Conservation (phyloP, 257 asterid species). For the Solanum chilense region DNA sequence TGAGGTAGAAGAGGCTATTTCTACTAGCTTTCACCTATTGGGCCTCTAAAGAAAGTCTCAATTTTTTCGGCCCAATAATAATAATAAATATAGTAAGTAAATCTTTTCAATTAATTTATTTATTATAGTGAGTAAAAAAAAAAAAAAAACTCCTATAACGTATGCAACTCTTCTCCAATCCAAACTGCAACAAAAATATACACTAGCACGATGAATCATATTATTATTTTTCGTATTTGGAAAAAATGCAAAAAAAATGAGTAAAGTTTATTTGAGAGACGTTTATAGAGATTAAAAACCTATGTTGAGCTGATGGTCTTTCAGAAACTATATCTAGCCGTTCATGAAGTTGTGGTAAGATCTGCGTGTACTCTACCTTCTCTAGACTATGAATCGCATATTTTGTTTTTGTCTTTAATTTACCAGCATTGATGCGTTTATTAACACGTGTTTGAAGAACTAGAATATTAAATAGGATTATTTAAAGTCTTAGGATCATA, state of each 20-base stretch:
- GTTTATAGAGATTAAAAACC: not conserved
- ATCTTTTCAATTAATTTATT: not conserved
- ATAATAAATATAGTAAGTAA: not conserved
- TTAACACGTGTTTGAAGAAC: not conserved
- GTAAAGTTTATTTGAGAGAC: not conserved
- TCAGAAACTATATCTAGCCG: rapidly evolving
- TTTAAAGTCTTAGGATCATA: not conserved
- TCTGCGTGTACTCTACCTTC: not conserved
- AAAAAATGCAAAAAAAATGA: not conserved
- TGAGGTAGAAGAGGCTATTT: not conserved
- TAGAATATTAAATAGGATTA: not conserved
- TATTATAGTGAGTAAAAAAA: not conserved
- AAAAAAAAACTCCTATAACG: not conserved
- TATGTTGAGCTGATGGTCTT: not conserved
- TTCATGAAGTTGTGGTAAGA: not conserved
- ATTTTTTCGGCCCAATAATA: not conserved
- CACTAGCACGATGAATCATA: not conserved
- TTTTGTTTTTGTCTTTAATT: not conserved
- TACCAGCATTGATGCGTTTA: not conserved
- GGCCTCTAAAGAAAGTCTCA: not conserved
- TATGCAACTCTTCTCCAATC: not conserved
- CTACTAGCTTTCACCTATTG: not conserved
- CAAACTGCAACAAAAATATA: not conserved
- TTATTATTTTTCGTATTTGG: not conserved
- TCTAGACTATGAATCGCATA: not conserved